Evolutionary conservation across 352 stramenopile species (phyloP), one percentile per base, ranked within the genome.

Genomic region (Globisporangium paroecandrum): DNA sequence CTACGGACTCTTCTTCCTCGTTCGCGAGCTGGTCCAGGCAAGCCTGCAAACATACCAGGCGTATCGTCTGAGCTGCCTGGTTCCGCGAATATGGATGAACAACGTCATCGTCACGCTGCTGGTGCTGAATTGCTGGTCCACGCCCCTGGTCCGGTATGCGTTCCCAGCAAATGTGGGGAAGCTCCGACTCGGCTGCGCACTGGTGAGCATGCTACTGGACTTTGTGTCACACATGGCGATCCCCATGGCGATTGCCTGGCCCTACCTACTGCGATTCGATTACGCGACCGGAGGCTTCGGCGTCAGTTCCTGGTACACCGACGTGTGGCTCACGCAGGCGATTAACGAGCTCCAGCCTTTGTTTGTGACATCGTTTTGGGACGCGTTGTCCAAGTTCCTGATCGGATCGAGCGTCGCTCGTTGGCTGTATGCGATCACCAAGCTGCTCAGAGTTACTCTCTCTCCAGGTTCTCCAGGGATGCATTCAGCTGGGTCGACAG

Each of bases 101-200:
- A 72, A 75, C 4, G 73, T 78, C 5, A 79, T 79, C 61, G 74
- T 78, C 1, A 13, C 41, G n/a, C 63, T 80, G 9, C 62, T 82
- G 2, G 71, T 75, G 38, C 13, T 75, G 0, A 82, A 79, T 36
- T 82, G 76, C 34, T 82, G 70, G 70, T 79, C 71, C 2, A 64
- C 63, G 4, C 53, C 51, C 6, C 15, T 60, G 24, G 4, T 54
- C 10, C 25, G 32, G 2, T 69, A 18, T n/a, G 13, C n/a, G 15
- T 27, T 61, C 24, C 9, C 24, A 36, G 8, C 38, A 13, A n/a
- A 41, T 25, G 24, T n/a, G 24, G 38, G 38, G 10, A 29, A 38
- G 6, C 15, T 64, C 4, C 38, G 58, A n/a, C 36, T 64, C 24
- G 53, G 53, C 1, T 58, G 53, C 10, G 25, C 53, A n/a, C 7